Evolutionary conservation across 192 early-diverging fungal species (phyloP).

Genomic region (Coemansia sp.): DNA sequence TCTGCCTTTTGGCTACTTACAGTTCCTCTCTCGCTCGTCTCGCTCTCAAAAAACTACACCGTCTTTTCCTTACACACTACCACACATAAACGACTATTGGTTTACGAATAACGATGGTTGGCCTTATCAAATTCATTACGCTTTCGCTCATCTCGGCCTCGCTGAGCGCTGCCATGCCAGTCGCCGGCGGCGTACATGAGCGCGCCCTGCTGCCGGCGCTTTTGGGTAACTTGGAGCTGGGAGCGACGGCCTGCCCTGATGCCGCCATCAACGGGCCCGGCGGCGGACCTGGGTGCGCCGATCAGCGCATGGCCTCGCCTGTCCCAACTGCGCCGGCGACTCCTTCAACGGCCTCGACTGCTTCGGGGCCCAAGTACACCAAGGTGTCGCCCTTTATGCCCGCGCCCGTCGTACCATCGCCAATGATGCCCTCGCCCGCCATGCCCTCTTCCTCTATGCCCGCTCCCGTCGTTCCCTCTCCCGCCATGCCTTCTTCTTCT

Average conservation of each 20-base stretch:
- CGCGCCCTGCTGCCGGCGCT: conserved; percentile 41
- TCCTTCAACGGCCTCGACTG: background rate
- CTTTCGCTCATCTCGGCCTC: conserved; percentile 9
- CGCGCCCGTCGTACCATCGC: conserved; percentile 1
- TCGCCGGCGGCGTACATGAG: conserved; percentile 5
- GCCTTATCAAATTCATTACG: conserved; percentile 20
- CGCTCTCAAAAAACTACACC: too few species aligned
- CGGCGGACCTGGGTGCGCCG: conserved; percentile 12
- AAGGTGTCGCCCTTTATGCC: conserved; percentile 1
- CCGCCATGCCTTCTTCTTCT: background rate
- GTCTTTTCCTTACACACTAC: background rate
- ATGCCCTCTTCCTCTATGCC: background rate
- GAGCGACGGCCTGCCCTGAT: conserved; percentile 41
- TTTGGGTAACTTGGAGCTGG: conserved; percentile 41
- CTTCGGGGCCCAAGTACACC: conserved; percentile 13
- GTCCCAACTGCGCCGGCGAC: background rate
- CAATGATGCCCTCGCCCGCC: conserved; percentile 1
- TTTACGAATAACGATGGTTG: conserved; percentile 21
- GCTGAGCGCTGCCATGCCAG: conserved; percentile 9
- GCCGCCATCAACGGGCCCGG: conserved; percentile 26
- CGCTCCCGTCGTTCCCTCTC: background rate
- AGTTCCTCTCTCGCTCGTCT: background rate
- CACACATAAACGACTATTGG: background rate
- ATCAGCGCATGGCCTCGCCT: conserved; percentile 2
- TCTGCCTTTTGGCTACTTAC: background rate